Base-by-base conservation (phyloP, 176 grass and related monocot species). In the Zoysia pacifica region DNA sequence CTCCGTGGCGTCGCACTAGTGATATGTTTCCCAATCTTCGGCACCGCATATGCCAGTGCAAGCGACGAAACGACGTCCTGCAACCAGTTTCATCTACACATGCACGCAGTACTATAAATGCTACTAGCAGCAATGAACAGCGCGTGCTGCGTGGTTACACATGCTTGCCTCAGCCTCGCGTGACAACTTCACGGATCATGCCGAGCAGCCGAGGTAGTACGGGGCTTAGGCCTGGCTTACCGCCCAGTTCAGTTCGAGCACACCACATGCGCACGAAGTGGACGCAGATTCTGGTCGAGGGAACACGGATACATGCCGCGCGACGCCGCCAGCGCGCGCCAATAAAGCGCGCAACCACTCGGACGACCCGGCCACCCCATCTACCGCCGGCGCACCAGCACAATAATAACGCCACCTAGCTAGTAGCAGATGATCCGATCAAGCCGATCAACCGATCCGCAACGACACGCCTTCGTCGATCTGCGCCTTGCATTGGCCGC, bases 291-390 rank as follows among this genome's bases (percentile, higher is more conserved):
- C 18, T 42, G 48, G 10, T 55, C 11, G 12, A 44, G 66, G 11
- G 43, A 69, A 69, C 77, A 72, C 9, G 28, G n/a, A 43, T 65
- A 65, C 65, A 48, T 14, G 48, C 58, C 48, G 69, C 38, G 28
- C 28, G 28, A 28, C 28, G 28, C 28, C 28, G 28, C 28, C 28
- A 28, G 28, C 28, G 28, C 28, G 28, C 28, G 72, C 72, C 77
- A 81, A 65, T 81, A 28, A 28, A 28, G 36, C 42, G 49, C 72
- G 38, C 82, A 81, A 81, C 87, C 2, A 81, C 82, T 75, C 51
- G 65, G 87, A 2, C 64, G 56, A 77, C 73, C 58, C 40, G 28
- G 28, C 0, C 28, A 28, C 16, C 42, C 9, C 1, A 20, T 59
- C 58, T 42, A 60, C 69, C 11, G 49, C 77, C 41, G 48, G 62